Conservation (phyloP, 257 asterid genomes). For the Gentiana dahurica region DNA sequence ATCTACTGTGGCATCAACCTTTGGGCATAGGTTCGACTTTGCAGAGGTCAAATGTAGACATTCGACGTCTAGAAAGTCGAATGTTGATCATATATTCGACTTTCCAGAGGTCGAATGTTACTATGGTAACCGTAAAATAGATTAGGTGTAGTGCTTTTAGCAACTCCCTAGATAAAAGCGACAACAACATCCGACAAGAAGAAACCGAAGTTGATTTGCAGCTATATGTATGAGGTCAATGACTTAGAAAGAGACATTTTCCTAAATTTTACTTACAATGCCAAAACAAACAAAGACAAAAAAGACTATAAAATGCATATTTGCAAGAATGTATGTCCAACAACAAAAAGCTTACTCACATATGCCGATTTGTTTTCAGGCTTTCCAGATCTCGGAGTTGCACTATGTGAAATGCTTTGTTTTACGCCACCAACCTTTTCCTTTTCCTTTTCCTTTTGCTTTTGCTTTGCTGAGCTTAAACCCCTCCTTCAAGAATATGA, state of each 20-base stretch:
- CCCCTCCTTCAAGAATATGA: neutral
- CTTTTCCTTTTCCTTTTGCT: constrained; percentile 13
- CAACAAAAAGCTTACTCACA: constrained; percentile 28
- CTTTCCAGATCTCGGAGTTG: constrained; percentile 9
- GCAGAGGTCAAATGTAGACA: no score
- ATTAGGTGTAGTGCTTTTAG: no score
- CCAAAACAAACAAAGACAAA: neutral
- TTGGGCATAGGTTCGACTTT: no score
- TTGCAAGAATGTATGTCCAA: neutral
- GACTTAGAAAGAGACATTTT: neutral
- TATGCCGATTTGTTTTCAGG: constrained; percentile 24
- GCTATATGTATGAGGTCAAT: neutral
- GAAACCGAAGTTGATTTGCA: neutral
- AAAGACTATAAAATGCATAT: neutral
- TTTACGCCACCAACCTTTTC: constrained; percentile 13
- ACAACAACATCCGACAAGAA: neutral
- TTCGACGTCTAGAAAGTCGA: no score
- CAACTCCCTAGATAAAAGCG: no score
- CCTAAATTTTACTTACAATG: neutral
- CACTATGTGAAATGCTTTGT: constrained; percentile 13
- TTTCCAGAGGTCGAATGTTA: no score
- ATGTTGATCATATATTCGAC: no score
- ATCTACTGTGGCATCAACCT: no score
- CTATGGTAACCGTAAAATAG: no score
- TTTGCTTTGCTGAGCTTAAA: constrained; percentile 7